These are phyloP conservation scores for Trichoderma guizhouense DNA, from an alignment of 2,329 filamentous ascomycete species.

Conservation along the genomic window DNA sequence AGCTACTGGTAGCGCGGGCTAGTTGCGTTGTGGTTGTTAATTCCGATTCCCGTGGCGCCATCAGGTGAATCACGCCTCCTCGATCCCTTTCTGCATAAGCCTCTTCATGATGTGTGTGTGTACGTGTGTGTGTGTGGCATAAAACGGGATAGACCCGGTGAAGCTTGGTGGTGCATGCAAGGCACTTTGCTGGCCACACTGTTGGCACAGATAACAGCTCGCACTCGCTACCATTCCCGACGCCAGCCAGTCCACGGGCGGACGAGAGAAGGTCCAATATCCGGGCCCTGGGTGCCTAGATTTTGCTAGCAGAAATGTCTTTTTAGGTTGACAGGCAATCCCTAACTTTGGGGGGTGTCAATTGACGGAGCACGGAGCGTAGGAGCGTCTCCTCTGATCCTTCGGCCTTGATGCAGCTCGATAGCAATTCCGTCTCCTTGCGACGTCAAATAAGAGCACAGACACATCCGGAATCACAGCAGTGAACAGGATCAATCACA, in stretches of 20 bases:
- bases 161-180: slow-evolving; percentile 5
- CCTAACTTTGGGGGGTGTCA: not conserved
- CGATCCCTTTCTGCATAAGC: not conserved
- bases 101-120: not conserved
- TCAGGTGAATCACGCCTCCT: not conserved
- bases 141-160: not conserved
- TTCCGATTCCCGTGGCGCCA: not conserved
- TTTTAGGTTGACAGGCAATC: not conserved
- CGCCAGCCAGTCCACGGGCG: not conserved
- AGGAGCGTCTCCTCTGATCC: not conserved
- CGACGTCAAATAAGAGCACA: not conserved
- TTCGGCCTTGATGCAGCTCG: not conserved
- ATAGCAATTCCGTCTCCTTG: not conserved
- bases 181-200: slow-evolving; percentile 13
- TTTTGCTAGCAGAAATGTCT: not conserved
- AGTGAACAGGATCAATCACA: not conserved
- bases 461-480: not conserved
- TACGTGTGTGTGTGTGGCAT: not conserved
- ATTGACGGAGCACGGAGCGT: not conserved
- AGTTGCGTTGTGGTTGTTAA: not conserved
- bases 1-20: not conserved
- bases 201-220: not conserved
- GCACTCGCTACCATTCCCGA: slow-evolving; percentile 2
- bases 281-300: not conserved
- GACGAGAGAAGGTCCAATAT: not conserved